Base-by-base conservation (phyloP, 75 land plant genomes). In the Selaginella tamariscina region DNA sequence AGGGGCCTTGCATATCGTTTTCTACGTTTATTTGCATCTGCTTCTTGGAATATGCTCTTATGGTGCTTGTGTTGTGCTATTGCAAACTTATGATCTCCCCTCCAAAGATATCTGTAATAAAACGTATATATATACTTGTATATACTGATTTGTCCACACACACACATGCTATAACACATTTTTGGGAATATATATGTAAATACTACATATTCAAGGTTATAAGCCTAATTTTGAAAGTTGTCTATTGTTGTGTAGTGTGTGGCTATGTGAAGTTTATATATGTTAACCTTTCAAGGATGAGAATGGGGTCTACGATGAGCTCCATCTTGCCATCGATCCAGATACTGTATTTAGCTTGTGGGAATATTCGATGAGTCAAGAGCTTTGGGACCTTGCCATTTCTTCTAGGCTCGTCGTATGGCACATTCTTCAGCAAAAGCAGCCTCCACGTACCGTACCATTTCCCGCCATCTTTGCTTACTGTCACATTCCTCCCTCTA, bases 261-360 rank as follows among this genome's bases (percentile, higher is more conserved):
- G n/a, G n/a, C n/a, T n/a, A n/a, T n/a, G n/a, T 39, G 49, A 15
- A 39, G 49, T 5, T 39, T 39, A 5, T 15, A 39, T 55, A 44
- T 24, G 31, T 65, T 30, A 66, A 86, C 98, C 98, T 86, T 78
- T 93, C 98, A 23, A 93, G 77, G 54, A 93, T 83, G 56, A 93
- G 90, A 75, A 93, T 77, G 20, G 98, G 96, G 65, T 93, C 98
- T 56, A 89, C 83, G 2, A 85, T 77, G 30, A 93, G 83, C 79
- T 93, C 98, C 98, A 93, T 86, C 74, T 93, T 93, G 9, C 98
- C 98, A 79, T 93, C 98, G 68, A 93, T 82, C 98, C 98, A 93
- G 67, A 93, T 87, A 65, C 96, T 93, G 69, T 89, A 93, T 13
- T 77, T 70, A 20, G 88, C 91, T 66, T 84, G 73, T n/a, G 95